A percentile compares a stretch with the other conserved stretches of the same genome.
Conservation (phyloP, 2,329 filamentous ascomycete species). For the Daldinia eschscholtzii region DNA sequence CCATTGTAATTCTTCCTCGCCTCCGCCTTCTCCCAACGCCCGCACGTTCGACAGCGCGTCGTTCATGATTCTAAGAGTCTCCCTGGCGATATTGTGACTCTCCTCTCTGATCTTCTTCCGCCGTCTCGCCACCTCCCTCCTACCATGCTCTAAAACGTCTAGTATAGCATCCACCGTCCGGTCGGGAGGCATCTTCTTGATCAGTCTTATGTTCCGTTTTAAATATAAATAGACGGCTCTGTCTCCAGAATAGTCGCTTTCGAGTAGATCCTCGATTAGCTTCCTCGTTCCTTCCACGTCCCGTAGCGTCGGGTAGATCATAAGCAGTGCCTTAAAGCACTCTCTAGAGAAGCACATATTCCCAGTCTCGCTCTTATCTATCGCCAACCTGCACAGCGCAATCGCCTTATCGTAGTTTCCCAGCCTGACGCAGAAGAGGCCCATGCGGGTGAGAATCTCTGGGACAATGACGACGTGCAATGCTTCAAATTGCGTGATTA, state of each 20-base stretch:
- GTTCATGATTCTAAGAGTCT: slow-evolving; percentile 48
- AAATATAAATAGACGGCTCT: slow-evolving; percentile 42
- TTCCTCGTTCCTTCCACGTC: slow-evolving; percentile 44
- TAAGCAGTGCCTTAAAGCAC: slow-evolving; percentile 44
- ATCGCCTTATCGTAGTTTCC: slow-evolving; percentile 45
- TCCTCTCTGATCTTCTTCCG: slow-evolving; percentile 36
- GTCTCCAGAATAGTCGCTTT: slow-evolving; percentile 44
- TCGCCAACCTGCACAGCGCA: slow-evolving; percentile 49
- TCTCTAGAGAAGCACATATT: slow-evolving; percentile 49
- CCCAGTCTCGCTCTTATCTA: slow-evolving; percentile 40
- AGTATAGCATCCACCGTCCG: slow-evolving; percentile 23
- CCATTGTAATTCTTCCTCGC: not conserved
- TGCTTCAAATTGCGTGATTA: slow-evolving; percentile 48
- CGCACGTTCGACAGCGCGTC: slow-evolving; percentile 44
- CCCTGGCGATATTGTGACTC: slow-evolving; percentile 42
- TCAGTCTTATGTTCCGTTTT: slow-evolving; percentile 39
- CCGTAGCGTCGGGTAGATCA: slow-evolving; percentile 43
- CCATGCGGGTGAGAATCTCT: slow-evolving; percentile 48
- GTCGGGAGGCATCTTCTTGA: slow-evolving; percentile 30
- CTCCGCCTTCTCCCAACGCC: not conserved
- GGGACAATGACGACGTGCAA: slow-evolving; percentile 45
- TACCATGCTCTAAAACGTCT: slow-evolving; percentile 39
- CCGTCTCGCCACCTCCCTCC: slow-evolving; percentile 20
- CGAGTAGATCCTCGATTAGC: slow-evolving; percentile 44
- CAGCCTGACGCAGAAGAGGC: slow-evolving; percentile 43